Conservation (phyloP, 176 grass and related monocot genomes). For the Rhynchospora pubera region DNA sequence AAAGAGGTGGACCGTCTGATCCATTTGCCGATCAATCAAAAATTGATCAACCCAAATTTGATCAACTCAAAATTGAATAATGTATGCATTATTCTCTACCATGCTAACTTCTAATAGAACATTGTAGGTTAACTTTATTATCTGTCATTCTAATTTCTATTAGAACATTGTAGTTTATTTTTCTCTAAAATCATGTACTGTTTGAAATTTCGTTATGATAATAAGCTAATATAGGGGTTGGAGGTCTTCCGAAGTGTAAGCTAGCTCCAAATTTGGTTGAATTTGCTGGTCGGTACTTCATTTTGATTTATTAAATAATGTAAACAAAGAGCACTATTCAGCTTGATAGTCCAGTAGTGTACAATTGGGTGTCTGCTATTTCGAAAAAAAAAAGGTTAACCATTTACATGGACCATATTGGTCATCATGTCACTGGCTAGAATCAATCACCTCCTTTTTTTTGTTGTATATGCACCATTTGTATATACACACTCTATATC, state of each 20-base stretch:
- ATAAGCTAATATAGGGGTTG: not conserved
- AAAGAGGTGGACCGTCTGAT: constrained; percentile 24
- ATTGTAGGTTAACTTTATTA: not conserved
- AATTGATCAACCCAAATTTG: not conserved
- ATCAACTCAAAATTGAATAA: not conserved
- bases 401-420: not conserved
- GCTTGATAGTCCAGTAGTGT: too few species aligned
- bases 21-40: not conserved
- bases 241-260: not conserved
- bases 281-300: not conserved
- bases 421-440: not conserved
- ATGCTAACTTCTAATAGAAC: too few species aligned
- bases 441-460: too few species aligned
- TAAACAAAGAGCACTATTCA: too few species aligned
- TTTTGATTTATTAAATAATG: not conserved
- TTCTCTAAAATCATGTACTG: not conserved
- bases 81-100: not conserved
- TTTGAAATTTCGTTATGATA: not conserved
- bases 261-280: not conserved
- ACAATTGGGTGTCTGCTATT: too few species aligned
- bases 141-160: not conserved
- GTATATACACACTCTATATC: too few species aligned
- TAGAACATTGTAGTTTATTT: not conserved
- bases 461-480: too few species aligned
- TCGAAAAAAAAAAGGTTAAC: too few species aligned